Base-by-base conservation (phyloP, 768 basidiomycete species). In the Phylloporus sp. region DNA sequence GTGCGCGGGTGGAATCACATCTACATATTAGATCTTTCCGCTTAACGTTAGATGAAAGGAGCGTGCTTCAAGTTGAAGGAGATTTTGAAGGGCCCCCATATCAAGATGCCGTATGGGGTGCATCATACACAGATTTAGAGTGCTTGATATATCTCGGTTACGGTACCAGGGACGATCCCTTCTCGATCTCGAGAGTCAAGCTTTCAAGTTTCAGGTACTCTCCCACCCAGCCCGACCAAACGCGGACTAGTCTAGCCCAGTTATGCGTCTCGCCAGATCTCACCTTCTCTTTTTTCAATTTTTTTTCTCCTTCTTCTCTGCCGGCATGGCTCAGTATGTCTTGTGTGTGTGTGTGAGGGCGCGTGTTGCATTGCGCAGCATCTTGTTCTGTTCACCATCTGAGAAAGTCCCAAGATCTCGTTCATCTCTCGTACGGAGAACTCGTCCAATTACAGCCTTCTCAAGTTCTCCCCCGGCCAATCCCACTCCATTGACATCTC, bases 81-180 rank as follows among this genome's bases (percentile, higher is more conserved):
- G 49, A 44, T 60, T 57, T 52, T 64, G 52, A 43, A 54, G 52
- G 55, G 42, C 39, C 52, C 48, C 53, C 49, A 56, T 62, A 62
- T 60, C 64, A 55, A 45, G 60, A 62, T 66, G 64, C 64, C 64
- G 64, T 65, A 66, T 54, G 50, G 48, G 55, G 41, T 53, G 61
- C 54, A 58, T 66, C 64, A 65, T 64, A 64, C 49, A 34, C 60
- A 61, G 60, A 66, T 66, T 62, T 61, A 53, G 45, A 49, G 50
- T 58, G 38, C 61, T 62, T 66, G 62, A 60, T 66, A 60, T 67
- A 65, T 66, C 50, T 36, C 31, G 17, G 24, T 66, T 66, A 66
- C 64, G 64, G 45, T 59, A 66, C 56, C 57, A 66, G 66, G 66
- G 64, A 60, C 66, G 64, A 66, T 66, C 66, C 57, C 52, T 51